Base-by-base conservation (phyloP, 1,284 basidiomycete genomes). In the Pascua guehoae region DNA sequence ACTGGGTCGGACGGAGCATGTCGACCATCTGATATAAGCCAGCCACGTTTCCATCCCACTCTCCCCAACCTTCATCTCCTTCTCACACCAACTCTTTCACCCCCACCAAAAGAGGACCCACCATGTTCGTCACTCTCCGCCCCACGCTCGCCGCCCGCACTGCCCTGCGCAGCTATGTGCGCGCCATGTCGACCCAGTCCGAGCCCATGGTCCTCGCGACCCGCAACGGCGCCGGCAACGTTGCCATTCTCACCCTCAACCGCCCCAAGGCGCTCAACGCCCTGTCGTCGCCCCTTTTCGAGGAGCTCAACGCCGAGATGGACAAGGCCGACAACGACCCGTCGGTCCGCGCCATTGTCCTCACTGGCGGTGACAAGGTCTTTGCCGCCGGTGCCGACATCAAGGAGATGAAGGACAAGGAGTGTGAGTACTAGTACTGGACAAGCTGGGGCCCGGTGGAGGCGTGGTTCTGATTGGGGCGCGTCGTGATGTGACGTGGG, bases 231-330 rank as follows among this genome's bases (percentile, higher is more conserved):
- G 66, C 66, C 14, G 70, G 74, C 24, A 84, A 84, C 51, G 92
- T 98, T 51, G 82, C 85, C 10, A 87, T 97, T 66, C 86, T 99
- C 75, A 91, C 89, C 14, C 84, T 99, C 70, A 97, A 99, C 81
- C 84, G 95, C 55, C 95, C 96, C 50, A 97, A 96, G 73, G 91
- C 91, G 24, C 83, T 98, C 67, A 98, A 98, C 75, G 95, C 96
- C 41, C 81, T 98, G 60, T 89, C 84, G 69, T 83, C 86, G 11
- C 87, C 89, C 9, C 81, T 95, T 58, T 87, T 93, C 73, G 77
- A 78, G 17, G 86, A 90, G 70, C 82, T 96, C 51, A 89, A 91
- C 70, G 80, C 84, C 52, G 91, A 89, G 15, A 75, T 94, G 49
- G 81, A 79, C 38, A 83, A 85, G 51, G 85, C 88, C 5, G 89